Evolutionary conservation across 768 basidiomycete genomes (phyloP), one percentile per base, ranked within the genome.

Genomic region (Peribolospora baueri): DNA sequence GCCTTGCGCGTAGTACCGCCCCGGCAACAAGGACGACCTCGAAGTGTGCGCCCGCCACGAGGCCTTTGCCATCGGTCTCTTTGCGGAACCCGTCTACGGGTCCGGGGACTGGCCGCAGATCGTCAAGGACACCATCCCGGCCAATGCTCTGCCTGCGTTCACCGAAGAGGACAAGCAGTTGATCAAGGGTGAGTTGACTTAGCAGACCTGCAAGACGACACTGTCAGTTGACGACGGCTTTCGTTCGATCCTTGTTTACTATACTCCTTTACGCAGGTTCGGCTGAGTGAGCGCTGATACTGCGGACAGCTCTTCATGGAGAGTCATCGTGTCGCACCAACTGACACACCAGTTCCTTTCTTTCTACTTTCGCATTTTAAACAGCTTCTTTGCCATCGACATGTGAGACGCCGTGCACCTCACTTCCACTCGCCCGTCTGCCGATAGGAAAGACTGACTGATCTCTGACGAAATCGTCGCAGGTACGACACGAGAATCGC

Each of bases 21-120:
- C 39, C 4, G 58, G 53, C 9, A 56, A 57, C 45, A 11, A 43
- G 0, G 73, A 73, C 36, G 75, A 75, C 55, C 51, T 62, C 0
- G 63, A 65, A 43, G 74, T 73, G 1, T 71, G 72, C 0, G 72
- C 74, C 57, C 70, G 75, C 3, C 74, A 75, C 58, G 70, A 68
- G 5, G 72, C 73, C 5, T 75, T 76, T 63, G 70, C 68, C 8
- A 71, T 76, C 50, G 75, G 74, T 5, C 65, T 67, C 37, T 75
- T 75, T 56, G 70, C 74, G 25, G 68, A 75, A 54, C 75, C 75
- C 4, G 63, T 73, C 0, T 75, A 73, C 63, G 72, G 65, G 2
- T 71, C 72, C 0, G 75, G 75, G 7, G 72, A 75, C 56, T 76
- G 74, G 72, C 75, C 75, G 3, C 65, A 69, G 43, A 65, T 72